Evolutionary conservation across 176 grass and related monocot species (phyloP).

Genomic region (Oryza punctata): DNA sequence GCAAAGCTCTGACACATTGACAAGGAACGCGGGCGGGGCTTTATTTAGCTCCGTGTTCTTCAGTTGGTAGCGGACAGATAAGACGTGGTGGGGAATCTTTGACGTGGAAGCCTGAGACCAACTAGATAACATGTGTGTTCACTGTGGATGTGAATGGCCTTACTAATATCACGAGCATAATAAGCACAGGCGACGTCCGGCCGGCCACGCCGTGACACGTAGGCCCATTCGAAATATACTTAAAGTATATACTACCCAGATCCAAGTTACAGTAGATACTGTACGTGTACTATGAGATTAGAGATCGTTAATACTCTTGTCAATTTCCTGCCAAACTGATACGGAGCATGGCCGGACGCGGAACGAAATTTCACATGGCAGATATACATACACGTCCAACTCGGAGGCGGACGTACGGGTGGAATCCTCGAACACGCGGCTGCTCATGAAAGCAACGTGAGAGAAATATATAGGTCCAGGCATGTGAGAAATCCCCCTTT

Average conservation of each 20-base stretch:
- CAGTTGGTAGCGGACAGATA: no score
- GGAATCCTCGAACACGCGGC: background rate
- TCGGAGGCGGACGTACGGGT: background rate
- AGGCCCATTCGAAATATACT: background rate
- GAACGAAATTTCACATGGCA: no score
- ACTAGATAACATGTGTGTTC: no score
- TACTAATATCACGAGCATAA: background rate
- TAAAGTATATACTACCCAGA: background rate
- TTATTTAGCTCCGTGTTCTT: no score
- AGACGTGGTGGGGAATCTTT: no score
- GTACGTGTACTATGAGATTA: background rate
- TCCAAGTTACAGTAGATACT: background rate
- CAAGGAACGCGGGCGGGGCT: no score
- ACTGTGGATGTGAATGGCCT: no score
- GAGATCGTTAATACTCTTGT: background rate
- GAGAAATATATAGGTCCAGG: background rate
- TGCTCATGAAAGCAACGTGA: background rate
- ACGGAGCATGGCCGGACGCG: background rate
- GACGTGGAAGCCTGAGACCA: no score
- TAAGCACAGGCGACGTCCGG: background rate
- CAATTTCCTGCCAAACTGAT: background rate
- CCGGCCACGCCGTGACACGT: background rate
- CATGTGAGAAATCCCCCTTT: conserved; percentile 31
- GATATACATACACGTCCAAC: no score
- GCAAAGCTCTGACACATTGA: no score